These are phyloP conservation scores for Phytophthora macrochlamydospora DNA, from an alignment of 352 stramenopile species.

Conservation along the genomic window DNA sequence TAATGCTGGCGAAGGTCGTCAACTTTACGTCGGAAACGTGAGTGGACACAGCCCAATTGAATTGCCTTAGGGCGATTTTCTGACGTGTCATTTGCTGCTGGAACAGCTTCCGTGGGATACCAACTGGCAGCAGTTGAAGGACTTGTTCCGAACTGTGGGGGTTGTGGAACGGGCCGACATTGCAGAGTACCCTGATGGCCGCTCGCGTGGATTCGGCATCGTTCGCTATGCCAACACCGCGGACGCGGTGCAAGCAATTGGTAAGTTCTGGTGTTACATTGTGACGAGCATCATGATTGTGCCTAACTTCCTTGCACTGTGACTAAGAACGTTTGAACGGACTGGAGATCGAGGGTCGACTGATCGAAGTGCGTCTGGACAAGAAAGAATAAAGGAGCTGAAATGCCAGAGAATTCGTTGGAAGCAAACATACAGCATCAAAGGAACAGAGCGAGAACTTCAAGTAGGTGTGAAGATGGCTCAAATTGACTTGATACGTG, in stretches of 20 bases:
- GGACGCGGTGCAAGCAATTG: slow-evolving; percentile 64
- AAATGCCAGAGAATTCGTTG: not conserved
- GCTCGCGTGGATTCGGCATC: slow-evolving; percentile 73
- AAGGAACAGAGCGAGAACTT: slow-evolving; percentile 14
- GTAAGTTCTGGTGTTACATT: slow-evolving; percentile 33
- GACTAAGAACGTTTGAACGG: slow-evolving; percentile 64
- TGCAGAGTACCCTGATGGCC: slow-evolving; percentile 55
- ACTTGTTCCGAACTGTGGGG: slow-evolving; percentile 65
- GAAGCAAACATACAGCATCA: not conserved
- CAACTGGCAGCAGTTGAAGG: slow-evolving; percentile 73
- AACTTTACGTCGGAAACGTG: slow-evolving; percentile 84
- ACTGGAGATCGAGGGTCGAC: slow-evolving; percentile 64
- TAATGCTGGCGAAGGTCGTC: slow-evolving; percentile 35
- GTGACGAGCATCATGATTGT: not conserved
- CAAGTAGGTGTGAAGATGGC: slow-evolving; percentile 21
- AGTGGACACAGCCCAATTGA: slow-evolving; percentile 9
- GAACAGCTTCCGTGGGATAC: slow-evolving; percentile 68
- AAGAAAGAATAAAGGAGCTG: slow-evolving; percentile 43
- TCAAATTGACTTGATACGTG: slow-evolving; percentile 17
- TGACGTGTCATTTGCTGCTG: not conserved
- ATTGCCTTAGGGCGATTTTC: no score
- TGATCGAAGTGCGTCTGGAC: slow-evolving; percentile 75
- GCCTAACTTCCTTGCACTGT: slow-evolving; percentile 3
- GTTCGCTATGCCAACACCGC: slow-evolving; percentile 62
- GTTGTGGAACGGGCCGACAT: slow-evolving; percentile 77